Evolutionary conservation across 2,329 filamentous ascomycete genomes (phyloP), one percentile per base, ranked within the genome.

Genomic region (Phoma herbarum): DNA sequence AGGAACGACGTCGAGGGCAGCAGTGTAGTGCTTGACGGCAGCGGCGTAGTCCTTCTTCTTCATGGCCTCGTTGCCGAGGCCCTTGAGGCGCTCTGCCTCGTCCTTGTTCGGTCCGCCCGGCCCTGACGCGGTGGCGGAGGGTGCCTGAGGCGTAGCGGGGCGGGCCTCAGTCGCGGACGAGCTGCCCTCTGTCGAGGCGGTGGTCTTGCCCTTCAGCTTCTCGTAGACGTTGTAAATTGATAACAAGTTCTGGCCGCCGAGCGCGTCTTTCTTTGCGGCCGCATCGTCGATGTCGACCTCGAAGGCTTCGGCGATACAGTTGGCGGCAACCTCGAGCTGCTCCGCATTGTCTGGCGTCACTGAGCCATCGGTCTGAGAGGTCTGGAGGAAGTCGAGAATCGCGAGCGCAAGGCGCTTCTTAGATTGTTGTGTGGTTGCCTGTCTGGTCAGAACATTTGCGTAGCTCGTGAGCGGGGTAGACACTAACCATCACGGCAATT

Each of bases 171-270:
- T 75, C 52, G 79, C 75, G 52, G 77, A 74, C 57, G 74, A 74
- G 60, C 71, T 56, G 25, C 78, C 76, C 44, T 83, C 73, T 5
- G 84, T 79, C 52, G 82, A 78, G 67, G 63, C 77, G 4, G 79
- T 79, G 52, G 79, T 82, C 76, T 86, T 88, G 59, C 86, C 85
- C 82, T 93, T 93, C 65, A 97, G 86, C 81, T 96, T 97, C 82
- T 99, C 95, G 81, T 97, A 98, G 65, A 97, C 93, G 74, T 88
- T 88, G 84, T 96, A 99, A 81, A 99, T 96, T 78, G 90, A 89
- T 61, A 93, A 85, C 61, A 99, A 89, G 76, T 89, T 93, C 82
- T 98, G 93, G 65, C 88, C 86, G 73, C 93, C 93, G 66, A 96
- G 83, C 67, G 93, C 92, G 67, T 91, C 86, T 66, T 87, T 82